These are phyloP conservation scores for Calonectria honghensis DNA, from an alignment of 2,329 filamentous ascomycete genomes.

Conservation along the genomic window DNA sequence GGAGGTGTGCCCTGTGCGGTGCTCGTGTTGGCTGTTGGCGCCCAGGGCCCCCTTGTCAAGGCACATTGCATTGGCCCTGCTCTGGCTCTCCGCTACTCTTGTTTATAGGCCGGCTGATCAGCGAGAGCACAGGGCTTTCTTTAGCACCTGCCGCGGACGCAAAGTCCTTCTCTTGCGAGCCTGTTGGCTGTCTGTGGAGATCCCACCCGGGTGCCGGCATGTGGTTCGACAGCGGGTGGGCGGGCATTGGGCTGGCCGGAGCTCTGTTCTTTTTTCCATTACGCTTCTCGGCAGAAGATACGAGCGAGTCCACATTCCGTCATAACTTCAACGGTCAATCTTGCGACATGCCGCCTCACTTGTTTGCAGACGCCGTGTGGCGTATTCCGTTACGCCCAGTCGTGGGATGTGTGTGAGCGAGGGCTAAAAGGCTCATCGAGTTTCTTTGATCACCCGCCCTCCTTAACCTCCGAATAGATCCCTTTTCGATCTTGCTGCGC, in stretches of 20 bases:
- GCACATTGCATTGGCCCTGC: slow-evolving; percentile 19
- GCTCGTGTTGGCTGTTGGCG: slow-evolving; percentile 48
- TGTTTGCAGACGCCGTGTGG: slow-evolving; percentile 42
- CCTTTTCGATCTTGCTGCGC: slow-evolving; percentile 16
- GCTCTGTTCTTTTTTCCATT: slow-evolving; percentile 19
- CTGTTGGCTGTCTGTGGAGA: slow-evolving; percentile 12
- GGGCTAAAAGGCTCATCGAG: slow-evolving; percentile 27
- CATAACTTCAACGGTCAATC: slow-evolving; percentile 27
- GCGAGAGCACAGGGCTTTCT: slow-evolving; percentile 12
- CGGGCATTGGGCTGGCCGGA: slow-evolving; percentile 11
- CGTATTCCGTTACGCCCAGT: slow-evolving; percentile 37
- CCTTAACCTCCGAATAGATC: slow-evolving; percentile 26
- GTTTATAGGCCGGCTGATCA: slow-evolving; percentile 16
- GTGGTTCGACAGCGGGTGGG: slow-evolving; percentile 5
- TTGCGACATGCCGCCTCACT: slow-evolving; percentile 41
- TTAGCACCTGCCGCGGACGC: slow-evolving; percentile 18
- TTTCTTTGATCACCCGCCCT: slow-evolving; percentile 11
- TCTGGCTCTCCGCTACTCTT: slow-evolving; percentile 37
- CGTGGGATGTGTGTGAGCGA: slow-evolving; percentile 5
- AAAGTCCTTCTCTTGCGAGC: background rate
- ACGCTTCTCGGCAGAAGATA: slow-evolving; percentile 13
- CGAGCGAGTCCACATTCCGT: slow-evolving; percentile 14
- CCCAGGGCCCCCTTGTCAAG: slow-evolving; percentile 11
- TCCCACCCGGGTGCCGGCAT: slow-evolving; percentile 2
- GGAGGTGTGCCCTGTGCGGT: slow-evolving; percentile 35